Percentiles rank a stretch among this genome's conserved stretches.
phyloP scores from a whole-genome alignment of 129 eudicot genomes.

The Ambrosia artemisiifolia region DNA sequence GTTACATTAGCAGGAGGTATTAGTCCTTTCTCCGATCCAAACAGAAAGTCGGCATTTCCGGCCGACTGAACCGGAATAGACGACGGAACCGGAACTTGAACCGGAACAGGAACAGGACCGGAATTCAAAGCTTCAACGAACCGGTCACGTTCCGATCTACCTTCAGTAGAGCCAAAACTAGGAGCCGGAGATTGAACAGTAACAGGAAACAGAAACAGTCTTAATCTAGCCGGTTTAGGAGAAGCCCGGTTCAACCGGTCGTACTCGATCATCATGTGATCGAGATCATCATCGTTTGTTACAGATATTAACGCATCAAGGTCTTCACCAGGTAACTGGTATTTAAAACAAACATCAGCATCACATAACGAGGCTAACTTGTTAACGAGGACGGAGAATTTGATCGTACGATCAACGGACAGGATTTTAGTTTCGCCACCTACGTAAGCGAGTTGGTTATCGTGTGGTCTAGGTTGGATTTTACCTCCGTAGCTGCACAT shows the following conservation, averaged over 20 bases:
- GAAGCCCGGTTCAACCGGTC: constrained; percentile 63
- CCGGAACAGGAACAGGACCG: constrained; percentile 49
- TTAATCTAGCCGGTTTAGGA: constrained; percentile 69
- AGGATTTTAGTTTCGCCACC: constrained; percentile 89
- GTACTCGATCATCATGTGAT: constrained; percentile 94
- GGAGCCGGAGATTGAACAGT: constrained; percentile 25
- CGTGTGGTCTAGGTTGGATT: constrained; percentile 85
- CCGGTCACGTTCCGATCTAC: constrained; percentile 60
- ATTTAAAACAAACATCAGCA: constrained; percentile 61
- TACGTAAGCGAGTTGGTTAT: constrained; percentile 67
- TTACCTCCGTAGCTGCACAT: constrained; percentile 97
- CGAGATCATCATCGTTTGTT: constrained; percentile 88
- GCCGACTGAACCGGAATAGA: constrained; percentile 33
- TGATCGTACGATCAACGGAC: constrained; percentile 63
- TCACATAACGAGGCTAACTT: constrained; percentile 52
- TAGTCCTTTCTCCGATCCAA: constrained; percentile 65
- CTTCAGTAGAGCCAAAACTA: constrained; percentile 65
- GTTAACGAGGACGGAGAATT: constrained; percentile 37
- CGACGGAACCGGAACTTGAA: constrained; percentile 19
- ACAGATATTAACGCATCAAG: constrained; percentile 92
- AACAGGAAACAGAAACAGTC: constrained; percentile 63
- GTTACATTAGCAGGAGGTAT: constrained; percentile 22
- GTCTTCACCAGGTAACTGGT: constrained; percentile 92
- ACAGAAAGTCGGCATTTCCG: constrained; percentile 63
- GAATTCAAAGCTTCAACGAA: constrained; percentile 87